Base-by-base conservation (phyloP, 139 green algal species). In the Astrephomene gubernaculifera region DNA sequence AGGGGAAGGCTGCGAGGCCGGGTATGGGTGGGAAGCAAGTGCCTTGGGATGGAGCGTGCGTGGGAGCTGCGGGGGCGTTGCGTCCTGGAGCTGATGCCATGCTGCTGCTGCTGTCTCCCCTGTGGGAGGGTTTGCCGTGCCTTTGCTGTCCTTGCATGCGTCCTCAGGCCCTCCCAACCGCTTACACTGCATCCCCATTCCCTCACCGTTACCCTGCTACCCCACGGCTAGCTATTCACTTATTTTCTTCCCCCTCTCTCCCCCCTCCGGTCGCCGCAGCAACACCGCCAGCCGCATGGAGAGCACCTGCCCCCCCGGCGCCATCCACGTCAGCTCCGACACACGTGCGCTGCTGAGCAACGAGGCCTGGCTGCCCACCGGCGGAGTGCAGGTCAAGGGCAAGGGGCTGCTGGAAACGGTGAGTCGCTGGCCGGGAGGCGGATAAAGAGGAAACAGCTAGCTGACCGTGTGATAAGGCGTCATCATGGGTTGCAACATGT, bases 221-320 rank as follows among this genome's bases (percentile, higher is more conserved):
- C n/a, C n/a, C n/a, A n/a, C n/a, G n/a, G n/a, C n/a, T n/a, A n/a
- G n/a, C n/a, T n/a, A n/a, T n/a, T n/a, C n/a, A n/a, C 63, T 1
- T 49, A 0, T 9, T 1, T 8, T 22, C 35, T 1, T 52, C 3
- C 35, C 35, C 65, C 35, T 4, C 33, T 4, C 19, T 22, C 65
- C 17, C 6, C n/a, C 35, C 65, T 72, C 35, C 65, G 35, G 65
- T 27, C 33, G 33, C 33, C 31, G 49, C 72, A 81, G 72, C 27
- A 81, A 86, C 81, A 86, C 81, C 33, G 69, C 81, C 36, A 73
- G 68, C 52, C 68, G 81, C 68, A 86, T 86, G 81, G 81, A 86
- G 81, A 63, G 36, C 53, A 86, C 81, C 27, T 57, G 44, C 53
- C 68, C 53, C n/a, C 81, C 81, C 29, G 81, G 81, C 0, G 70